phyloP scores from a whole-genome alignment of 1,139 yeast genomes.

The Hemisphaericaspora lyxosophila region DNA sequence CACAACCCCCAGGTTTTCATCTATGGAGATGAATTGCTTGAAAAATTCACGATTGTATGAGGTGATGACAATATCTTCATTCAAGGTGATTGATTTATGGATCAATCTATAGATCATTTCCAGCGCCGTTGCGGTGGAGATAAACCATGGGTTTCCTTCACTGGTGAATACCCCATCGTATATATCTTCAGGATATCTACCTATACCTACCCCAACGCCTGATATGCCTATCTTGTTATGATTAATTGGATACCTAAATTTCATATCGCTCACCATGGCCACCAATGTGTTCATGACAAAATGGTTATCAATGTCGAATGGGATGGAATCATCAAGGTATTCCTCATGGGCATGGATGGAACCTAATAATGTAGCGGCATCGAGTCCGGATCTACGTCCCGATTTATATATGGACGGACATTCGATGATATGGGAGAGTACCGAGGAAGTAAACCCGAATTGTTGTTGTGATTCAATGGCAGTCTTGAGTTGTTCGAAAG shows the following conservation, averaged over 20 bases:
- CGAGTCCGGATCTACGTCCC: slow-evolving; percentile 66
- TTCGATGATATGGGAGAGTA: slow-evolving; percentile 61
- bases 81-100: slow-evolving; percentile 24
- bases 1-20: slow-evolving; percentile 21
- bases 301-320: slow-evolving; percentile 59
- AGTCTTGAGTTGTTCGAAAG: slow-evolving; percentile 34
- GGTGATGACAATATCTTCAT: slow-evolving; percentile 27
- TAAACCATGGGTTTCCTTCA: slow-evolving; percentile 95
- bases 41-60: slow-evolving; percentile 29
- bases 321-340: slow-evolving; percentile 33
- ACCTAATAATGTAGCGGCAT: slow-evolving; percentile 75
- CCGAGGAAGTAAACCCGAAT: slow-evolving; percentile 36
- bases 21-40: slow-evolving; percentile 28
- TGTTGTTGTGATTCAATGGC: slow-evolving; percentile 19
- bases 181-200: slow-evolving; percentile 91
- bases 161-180: slow-evolving; percentile 76
- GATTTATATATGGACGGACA: slow-evolving; percentile 51
- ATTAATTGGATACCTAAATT: slow-evolving; percentile 72
- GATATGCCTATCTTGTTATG: slow-evolving; percentile 37
- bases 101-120: slow-evolving; percentile 49
- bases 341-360: slow-evolving; percentile 60
- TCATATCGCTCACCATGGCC: slow-evolving; percentile 66
- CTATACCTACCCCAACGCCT: slow-evolving; percentile 68
- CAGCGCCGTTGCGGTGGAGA: slow-evolving; percentile 80
- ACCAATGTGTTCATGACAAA: slow-evolving; percentile 58